Percentiles rank a stretch among this genome's conserved stretches.
These are phyloP conservation scores for Heritiera fomes DNA, from an alignment of 345 rosid genomes.

Conservation along the genomic window DNA sequence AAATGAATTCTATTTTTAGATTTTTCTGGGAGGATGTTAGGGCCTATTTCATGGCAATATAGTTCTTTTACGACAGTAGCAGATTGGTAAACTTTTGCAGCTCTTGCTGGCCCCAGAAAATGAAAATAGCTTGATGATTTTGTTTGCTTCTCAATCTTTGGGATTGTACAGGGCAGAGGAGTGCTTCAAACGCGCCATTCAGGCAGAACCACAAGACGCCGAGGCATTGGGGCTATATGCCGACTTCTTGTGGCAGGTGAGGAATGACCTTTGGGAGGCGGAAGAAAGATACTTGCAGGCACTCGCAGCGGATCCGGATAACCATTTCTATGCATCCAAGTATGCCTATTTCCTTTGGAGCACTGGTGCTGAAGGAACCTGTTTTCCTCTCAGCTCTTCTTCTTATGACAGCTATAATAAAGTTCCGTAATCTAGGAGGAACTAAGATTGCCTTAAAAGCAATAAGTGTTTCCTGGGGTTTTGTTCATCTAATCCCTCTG, in stretches of 20 bases:
- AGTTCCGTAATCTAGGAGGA: not conserved
- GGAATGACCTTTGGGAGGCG: conserved; percentile 69
- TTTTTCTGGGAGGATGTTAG: not conserved
- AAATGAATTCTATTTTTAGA: not conserved
- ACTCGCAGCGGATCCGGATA: conserved; percentile 50
- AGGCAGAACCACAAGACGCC: conserved; percentile 56
- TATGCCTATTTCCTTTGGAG: conserved; percentile 77
- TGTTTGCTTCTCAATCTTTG: not conserved
- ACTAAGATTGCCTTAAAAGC: not conserved
- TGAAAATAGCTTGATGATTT: not conserved
- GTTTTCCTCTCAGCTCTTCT: conserved; percentile 46
- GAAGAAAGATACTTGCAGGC: conserved; percentile 76
- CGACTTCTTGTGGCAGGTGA: conserved; percentile 63
- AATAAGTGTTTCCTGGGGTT: not conserved
- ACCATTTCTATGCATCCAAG: conserved; percentile 50
- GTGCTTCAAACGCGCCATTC: conserved; percentile 60
- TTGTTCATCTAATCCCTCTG: not conserved
- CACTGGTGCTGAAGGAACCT: conserved; percentile 71
- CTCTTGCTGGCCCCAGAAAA: not conserved
- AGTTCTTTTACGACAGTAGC: not conserved
- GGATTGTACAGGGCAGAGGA: conserved; percentile 59
- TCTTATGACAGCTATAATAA: conserved; percentile 12
- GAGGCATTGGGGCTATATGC: conserved; percentile 66
- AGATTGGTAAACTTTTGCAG: not conserved
- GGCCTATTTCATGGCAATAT: not conserved